Percentiles rank a stretch among this genome's conserved stretches.
Evolutionary conservation across 106 monocot genomes (phyloP).

Genomic region (Platanthera zijinensis): DNA sequence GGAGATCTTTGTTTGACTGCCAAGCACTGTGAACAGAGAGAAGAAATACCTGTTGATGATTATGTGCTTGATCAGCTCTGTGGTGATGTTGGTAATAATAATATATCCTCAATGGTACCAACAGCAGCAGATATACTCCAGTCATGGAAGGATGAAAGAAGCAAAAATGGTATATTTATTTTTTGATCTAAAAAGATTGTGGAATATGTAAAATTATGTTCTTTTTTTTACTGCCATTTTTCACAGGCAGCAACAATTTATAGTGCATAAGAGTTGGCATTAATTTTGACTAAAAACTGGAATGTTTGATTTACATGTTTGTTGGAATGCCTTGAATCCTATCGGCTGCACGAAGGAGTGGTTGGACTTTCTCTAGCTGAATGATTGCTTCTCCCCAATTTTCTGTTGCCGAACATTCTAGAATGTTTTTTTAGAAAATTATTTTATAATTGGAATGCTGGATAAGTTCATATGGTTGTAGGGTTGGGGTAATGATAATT

Average conservation of each 20-base stretch:
- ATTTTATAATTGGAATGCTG: too few relatives aligned
- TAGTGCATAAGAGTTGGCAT: background rate
- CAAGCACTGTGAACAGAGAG: background rate
- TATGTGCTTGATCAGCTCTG: slow-evolving; percentile 27
- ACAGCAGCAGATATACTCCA: slow-evolving; percentile 66
- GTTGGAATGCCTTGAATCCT: too few relatives aligned
- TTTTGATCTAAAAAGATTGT: background rate
- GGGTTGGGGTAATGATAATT: too few relatives aligned
- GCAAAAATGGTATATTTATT: slow-evolving; percentile 32
- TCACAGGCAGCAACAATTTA: background rate
- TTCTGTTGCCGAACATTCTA: too few relatives aligned
- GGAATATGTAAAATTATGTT: background rate
- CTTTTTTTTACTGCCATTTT: background rate
- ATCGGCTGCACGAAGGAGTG: too few relatives aligned
- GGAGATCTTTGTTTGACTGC: background rate
- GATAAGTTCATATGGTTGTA: too few relatives aligned
- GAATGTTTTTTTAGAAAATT: too few relatives aligned
- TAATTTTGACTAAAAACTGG: too few relatives aligned
- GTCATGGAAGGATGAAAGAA: slow-evolving; percentile 56
- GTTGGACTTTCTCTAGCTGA: too few relatives aligned
- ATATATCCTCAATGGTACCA: slow-evolving; percentile 32
- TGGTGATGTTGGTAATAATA: slow-evolving; percentile 6
- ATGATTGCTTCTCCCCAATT: too few relatives aligned
- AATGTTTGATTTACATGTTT: too few relatives aligned
- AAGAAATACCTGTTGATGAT: slow-evolving; percentile 19